These are phyloP conservation scores for Xylaria sp. DNA, from an alignment of 2,329 filamentous ascomycete genomes.

Conservation along the genomic window DNA sequence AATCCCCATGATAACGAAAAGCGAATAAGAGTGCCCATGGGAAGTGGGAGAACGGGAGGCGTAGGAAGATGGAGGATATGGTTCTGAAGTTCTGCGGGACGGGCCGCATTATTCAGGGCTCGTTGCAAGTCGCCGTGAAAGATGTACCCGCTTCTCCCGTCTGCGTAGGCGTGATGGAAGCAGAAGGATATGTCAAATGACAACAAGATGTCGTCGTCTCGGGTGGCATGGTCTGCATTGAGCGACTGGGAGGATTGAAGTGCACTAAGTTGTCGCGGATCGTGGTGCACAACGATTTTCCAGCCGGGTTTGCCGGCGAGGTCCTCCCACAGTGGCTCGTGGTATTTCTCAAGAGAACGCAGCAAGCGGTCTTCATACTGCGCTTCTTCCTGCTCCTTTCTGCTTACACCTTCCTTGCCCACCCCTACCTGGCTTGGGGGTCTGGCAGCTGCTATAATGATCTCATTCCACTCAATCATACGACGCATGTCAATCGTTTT, in stretches of 20 bases:
- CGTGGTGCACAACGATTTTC: conserved; percentile 56
- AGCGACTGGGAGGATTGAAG: not conserved
- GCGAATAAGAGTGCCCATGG: conserved; percentile 56
- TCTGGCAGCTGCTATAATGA: conserved; percentile 34
- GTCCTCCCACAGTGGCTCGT: conserved; percentile 56
- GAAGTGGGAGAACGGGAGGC: conserved; percentile 50
- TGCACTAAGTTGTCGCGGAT: conserved; percentile 33
- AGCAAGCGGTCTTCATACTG: conserved; percentile 47
- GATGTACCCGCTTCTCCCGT: conserved; percentile 60
- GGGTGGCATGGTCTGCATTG: not conserved
- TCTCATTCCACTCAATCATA: conserved; percentile 54
- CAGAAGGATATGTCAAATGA: conserved; percentile 59
- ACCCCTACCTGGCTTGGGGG: not conserved
- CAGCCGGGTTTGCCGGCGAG: conserved; percentile 58
- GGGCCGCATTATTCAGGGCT: conserved; percentile 51
- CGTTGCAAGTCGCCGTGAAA: conserved; percentile 62
- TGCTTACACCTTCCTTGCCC: not conserved
- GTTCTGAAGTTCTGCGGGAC: conserved; percentile 36
- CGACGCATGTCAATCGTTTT: conserved; percentile 56
- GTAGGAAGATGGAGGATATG: conserved; percentile 49
- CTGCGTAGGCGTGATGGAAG: conserved; percentile 64
- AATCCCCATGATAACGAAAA: conserved; percentile 48
- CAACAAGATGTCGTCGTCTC: conserved; percentile 12
- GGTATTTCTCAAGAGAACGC: conserved; percentile 50
- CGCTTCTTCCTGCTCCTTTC: conserved; percentile 9